Evolutionary conservation across 345 rosid species (phyloP), one percentile per base, ranked within the genome.

Genomic region (Populus euphratica): DNA sequence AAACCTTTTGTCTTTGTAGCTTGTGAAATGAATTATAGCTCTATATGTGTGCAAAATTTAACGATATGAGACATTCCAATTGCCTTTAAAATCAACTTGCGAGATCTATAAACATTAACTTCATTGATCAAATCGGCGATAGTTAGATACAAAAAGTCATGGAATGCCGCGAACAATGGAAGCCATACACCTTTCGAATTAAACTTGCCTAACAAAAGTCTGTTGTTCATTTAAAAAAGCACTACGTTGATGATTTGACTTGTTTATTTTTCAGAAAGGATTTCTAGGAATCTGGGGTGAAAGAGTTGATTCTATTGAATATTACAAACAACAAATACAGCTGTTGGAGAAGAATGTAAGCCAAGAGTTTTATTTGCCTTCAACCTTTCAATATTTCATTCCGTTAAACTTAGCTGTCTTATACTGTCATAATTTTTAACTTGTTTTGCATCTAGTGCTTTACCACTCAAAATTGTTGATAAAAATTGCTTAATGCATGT

Each of bases 231-330:
- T 41, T 73, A 3, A 4, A 78, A 47, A 66, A 50, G 61, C 52
- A 27, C 52, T 16, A 12, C 36, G 69, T 72, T 80, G 83, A 71
- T 82, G 33, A 10, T 20, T 70, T 43, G 52, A 47, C 74, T 61
- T 77, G 68, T 78, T 74, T 69, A 21, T 35, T 47, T 73, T 85
- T 78, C 94, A 96, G 99, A 83, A 50, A n/a, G 98, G 98, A 62
- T 93, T 89, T 86, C 84, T 90, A 23, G 97, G 99, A 76, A 90
- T 93, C 29, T 89, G 94, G 87, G 97, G 99, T 52, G 81, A 85
- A 75, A 83, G 35, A 76, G 97, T 96, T 73, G 98, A 93, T 79
- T 83, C 95, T 76, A 88, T 93, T 80, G 95, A 96, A 31, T 92
- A 92, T 85, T 96, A 96, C 83, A 78, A 85, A 47, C 90, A 88